These are phyloP conservation scores for Bipolaris cookei DNA, from an alignment of 2,329 filamentous ascomycete species.

Conservation along the genomic window DNA sequence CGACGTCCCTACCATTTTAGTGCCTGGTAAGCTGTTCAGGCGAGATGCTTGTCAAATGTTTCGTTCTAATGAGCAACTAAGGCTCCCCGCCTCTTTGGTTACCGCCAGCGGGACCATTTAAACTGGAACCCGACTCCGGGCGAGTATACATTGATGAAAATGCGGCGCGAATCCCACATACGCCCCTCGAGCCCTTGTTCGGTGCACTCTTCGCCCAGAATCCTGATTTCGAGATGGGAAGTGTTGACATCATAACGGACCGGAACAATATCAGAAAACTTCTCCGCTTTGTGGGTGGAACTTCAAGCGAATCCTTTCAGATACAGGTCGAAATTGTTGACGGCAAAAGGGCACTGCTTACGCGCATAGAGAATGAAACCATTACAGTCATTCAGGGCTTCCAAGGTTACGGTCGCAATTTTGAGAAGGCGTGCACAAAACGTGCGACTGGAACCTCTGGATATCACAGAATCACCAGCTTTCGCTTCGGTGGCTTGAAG, in stretches of 20 bases:
- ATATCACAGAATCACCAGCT: slow-evolving; percentile 55
- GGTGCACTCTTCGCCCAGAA: slow-evolving; percentile 50
- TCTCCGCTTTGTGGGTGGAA: slow-evolving; percentile 50
- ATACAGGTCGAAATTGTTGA: slow-evolving; percentile 50
- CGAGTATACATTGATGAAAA: slow-evolving; percentile 53
- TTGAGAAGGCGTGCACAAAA: slow-evolving; percentile 54
- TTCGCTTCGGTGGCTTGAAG: slow-evolving; percentile 51
- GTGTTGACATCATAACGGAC: slow-evolving; percentile 54
- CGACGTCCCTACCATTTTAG: slow-evolving; percentile 46
- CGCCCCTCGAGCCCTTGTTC: slow-evolving; percentile 56
- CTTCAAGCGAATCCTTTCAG: slow-evolving; percentile 45
- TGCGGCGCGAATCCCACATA: slow-evolving; percentile 51
- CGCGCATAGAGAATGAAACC: slow-evolving; percentile 42
- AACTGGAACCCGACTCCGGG: slow-evolving; percentile 17
- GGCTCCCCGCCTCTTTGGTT: slow-evolving; percentile 46
- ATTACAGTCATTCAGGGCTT: slow-evolving; percentile 38
- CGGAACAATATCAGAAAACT: slow-evolving; percentile 59
- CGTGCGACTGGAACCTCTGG: slow-evolving; percentile 51
- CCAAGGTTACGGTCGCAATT: slow-evolving; percentile 54
- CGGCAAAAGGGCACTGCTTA: slow-evolving; percentile 37
- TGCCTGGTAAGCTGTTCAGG: slow-evolving; percentile 23
- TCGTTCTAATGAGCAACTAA: background rate
- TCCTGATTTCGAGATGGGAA: slow-evolving; percentile 50
- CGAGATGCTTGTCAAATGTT: background rate
- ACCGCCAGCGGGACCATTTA: slow-evolving; percentile 23